These are phyloP conservation scores for Calocybe gambosa DNA, from an alignment of 1,284 basidiomycete genomes.

Conservation along the genomic window DNA sequence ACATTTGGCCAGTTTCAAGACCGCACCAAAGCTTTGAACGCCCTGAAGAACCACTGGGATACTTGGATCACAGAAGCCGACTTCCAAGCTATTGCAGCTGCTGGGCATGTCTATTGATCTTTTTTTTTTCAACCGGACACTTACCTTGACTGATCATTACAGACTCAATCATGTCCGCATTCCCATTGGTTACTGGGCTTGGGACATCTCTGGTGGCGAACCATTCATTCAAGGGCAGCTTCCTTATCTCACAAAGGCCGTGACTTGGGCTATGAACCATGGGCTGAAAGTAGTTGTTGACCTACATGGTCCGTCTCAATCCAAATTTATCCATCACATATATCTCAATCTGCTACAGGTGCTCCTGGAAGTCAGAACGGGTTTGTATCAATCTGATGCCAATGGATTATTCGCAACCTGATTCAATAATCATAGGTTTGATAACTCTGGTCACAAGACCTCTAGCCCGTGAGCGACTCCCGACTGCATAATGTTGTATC, in stretches of 20 bases:
- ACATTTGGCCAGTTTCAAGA: slow-evolving; percentile 71
- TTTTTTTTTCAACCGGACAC: slow-evolving; percentile 18
- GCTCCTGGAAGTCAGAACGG: slow-evolving; percentile 81
- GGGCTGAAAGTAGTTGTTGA: slow-evolving; percentile 81
- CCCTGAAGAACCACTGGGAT: slow-evolving; percentile 68
- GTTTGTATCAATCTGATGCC: slow-evolving; percentile 29
- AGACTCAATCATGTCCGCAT: slow-evolving; percentile 83
- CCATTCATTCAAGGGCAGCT: slow-evolving; percentile 82
- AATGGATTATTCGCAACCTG: neutral
- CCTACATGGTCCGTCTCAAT: slow-evolving; percentile 55
- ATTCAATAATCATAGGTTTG: slow-evolving; percentile 46
- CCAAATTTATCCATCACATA: neutral
- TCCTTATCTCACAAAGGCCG: slow-evolving; percentile 66
- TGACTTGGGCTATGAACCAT: slow-evolving; percentile 72
- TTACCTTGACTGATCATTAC: slow-evolving; percentile 7
- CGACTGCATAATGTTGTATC: neutral
- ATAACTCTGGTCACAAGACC: slow-evolving; percentile 78
- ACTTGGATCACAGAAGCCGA: slow-evolving; percentile 79
- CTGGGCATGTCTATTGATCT: slow-evolving; percentile 42
- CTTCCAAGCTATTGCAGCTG: slow-evolving; percentile 66
- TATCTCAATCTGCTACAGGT: slow-evolving; percentile 17
- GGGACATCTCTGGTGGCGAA: slow-evolving; percentile 74
- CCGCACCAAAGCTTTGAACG: slow-evolving; percentile 37
- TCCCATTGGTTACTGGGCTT: slow-evolving; percentile 92
- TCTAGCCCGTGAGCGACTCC: slow-evolving; percentile 38